Percentiles rank a stretch among this genome's conserved stretches.
These are phyloP conservation scores for Lipomyces chichibuensis DNA, from an alignment of 805 yeast genomes.

Conservation along the genomic window DNA sequence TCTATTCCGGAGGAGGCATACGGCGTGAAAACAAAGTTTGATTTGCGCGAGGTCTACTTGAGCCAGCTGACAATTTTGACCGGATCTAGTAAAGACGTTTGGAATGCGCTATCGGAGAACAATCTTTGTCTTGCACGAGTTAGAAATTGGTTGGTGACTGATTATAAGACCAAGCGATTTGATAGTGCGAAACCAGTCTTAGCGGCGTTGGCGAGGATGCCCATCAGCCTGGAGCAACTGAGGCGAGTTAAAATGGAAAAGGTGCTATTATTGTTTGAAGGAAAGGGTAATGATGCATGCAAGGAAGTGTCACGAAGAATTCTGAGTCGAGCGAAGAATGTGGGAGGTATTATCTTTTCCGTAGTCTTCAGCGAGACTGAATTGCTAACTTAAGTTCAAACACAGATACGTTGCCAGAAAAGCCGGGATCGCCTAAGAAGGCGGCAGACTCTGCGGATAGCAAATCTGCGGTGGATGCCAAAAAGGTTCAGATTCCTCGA, in stretches of 20 bases:
- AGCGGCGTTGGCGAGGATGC: slow-evolving; percentile 22
- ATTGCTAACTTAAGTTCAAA: neutral
- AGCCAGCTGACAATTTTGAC: slow-evolving; percentile 19
- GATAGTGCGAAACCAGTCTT: slow-evolving; percentile 27
- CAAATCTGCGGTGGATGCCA: neutral
- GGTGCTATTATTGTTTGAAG: slow-evolving; percentile 23
- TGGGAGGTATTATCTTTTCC: slow-evolving; percentile 3
- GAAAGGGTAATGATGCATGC: slow-evolving; percentile 27
- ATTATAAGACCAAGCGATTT: slow-evolving; percentile 33
- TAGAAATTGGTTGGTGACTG: slow-evolving; percentile 36
- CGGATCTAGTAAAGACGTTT: slow-evolving; percentile 22
- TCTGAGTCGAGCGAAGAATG: slow-evolving; percentile 21
- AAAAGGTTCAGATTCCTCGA: slow-evolving; percentile 10
- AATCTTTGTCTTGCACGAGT: slow-evolving; percentile 35
- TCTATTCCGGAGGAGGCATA: slow-evolving; percentile 37
- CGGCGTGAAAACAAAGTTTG: slow-evolving; percentile 19
- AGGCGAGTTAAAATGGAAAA: slow-evolving; percentile 35
- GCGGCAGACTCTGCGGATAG: neutral
- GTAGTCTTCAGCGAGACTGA: neutral
- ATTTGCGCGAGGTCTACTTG: slow-evolving; percentile 33
- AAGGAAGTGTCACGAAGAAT: slow-evolving; percentile 25
- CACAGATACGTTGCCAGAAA: slow-evolving; percentile 10
- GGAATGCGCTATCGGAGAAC: slow-evolving; percentile 29
- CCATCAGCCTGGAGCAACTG: slow-evolving; percentile 27
- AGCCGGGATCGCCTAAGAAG: neutral